Base-by-base conservation (phyloP, 2,329 filamentous ascomycete genomes). In the Fusarium hostae region DNA sequence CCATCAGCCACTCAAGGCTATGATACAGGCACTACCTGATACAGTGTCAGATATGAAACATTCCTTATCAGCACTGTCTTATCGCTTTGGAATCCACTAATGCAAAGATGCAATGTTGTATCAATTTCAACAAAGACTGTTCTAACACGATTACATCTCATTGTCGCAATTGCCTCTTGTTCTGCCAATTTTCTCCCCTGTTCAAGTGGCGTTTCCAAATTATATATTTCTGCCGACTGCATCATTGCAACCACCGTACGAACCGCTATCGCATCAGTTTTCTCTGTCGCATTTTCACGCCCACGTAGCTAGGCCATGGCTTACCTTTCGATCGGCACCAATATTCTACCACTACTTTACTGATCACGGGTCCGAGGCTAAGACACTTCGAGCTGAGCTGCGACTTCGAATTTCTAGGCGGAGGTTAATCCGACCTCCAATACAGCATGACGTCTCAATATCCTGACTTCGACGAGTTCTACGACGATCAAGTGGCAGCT, bases 401-500 rank as follows among this genome's bases (percentile, higher is more conserved):
- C 50, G 59, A 65, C 55, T 60, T 43, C 56, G 56, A 52, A 61
- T 52, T 64, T 71, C 59, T 57, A 48, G 54, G 54, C 30, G 54
- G 39, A 57, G 54, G 40, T 57, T 57, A 57, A 48, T 52, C 59
- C 34, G 54, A 32, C 35, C 45, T 48, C 55, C 45, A 52, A 37
- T 73, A 63, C 67, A 75, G 79, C 70, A 82, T 82, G 80, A 80
- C 71, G 78, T 75, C 76, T 68, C 76, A 76, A 72, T 70, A 79
- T 67, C 67, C 73, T 62, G 72, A 77, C 50, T 79, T 80, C 72
- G 76, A 78, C 43, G 76, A 70, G 54, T 81, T 81, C 61, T 81
- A 82, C 75, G 78, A 82, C 76, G 77, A 79, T 71, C 78, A 77
- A 63, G 76, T 80, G 69, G 72, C 70, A 45, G 80, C 78, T 62